Conservation (phyloP, 768 basidiomycete species). For the Pleurotus tuber-regium region DNA sequence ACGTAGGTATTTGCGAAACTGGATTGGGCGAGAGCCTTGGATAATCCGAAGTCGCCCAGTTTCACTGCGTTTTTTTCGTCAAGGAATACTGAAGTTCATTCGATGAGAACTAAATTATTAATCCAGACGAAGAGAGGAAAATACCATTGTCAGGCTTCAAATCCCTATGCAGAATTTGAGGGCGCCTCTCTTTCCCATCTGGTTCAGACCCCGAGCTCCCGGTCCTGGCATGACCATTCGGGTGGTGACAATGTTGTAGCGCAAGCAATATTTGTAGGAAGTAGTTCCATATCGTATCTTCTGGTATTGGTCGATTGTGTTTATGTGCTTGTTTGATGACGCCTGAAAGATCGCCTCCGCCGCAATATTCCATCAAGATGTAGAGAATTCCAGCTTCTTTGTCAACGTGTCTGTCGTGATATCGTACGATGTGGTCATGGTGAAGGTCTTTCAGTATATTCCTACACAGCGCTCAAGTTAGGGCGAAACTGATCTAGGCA, state of each 20-base stretch:
- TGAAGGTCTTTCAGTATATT: slow-evolving; percentile 96
- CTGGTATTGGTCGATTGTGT: slow-evolving; percentile 71
- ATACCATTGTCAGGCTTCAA: slow-evolving; percentile 96
- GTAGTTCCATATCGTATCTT: slow-evolving; percentile 95
- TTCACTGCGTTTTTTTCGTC: slow-evolving; percentile 85
- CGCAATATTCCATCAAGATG: slow-evolving; percentile 99
- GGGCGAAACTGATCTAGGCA: not conserved
- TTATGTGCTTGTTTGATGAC: slow-evolving; percentile 80
- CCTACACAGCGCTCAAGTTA: slow-evolving; percentile 37
- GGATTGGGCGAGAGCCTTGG: slow-evolving; percentile 85
- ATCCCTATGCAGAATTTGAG: slow-evolving; percentile 90
- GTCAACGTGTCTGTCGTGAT: slow-evolving; percentile 91
- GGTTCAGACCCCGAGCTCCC: slow-evolving; percentile 36
- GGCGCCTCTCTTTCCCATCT: slow-evolving; percentile 52
- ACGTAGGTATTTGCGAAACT: slow-evolving; percentile 96
- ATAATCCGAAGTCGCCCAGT: slow-evolving; percentile 95
- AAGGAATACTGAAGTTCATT: slow-evolving; percentile 78
- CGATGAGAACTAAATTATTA: too few relatives aligned
- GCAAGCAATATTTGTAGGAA: slow-evolving; percentile 92
- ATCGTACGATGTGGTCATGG: slow-evolving; percentile 95
- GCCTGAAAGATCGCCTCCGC: slow-evolving; percentile 89
- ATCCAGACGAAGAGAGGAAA: too few relatives aligned
- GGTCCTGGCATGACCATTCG: slow-evolving; percentile 52
- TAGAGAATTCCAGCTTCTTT: slow-evolving; percentile 87
- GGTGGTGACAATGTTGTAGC: slow-evolving; percentile 90